Conservation (phyloP, 1,139 yeast species). For the Ashbya aceris region DNA sequence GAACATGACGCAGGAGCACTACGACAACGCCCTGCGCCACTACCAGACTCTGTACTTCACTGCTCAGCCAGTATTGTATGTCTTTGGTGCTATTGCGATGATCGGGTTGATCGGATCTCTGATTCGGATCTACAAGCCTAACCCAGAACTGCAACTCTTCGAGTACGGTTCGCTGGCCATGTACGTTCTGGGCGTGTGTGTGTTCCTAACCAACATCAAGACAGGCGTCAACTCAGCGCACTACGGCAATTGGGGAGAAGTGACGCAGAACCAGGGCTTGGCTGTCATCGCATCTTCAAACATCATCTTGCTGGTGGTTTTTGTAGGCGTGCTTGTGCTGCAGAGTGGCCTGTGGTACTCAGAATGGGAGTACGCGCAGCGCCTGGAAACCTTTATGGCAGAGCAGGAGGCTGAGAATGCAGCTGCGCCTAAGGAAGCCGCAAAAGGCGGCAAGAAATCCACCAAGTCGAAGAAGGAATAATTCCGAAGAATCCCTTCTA, state of each 20-base stretch:
- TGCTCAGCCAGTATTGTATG: constrained; percentile 50
- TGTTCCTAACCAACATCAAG: constrained; percentile 78
- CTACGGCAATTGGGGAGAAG: constrained; percentile 86
- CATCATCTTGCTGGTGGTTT: constrained; percentile 60
- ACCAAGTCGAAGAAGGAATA: constrained; percentile 7
- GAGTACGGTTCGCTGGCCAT: constrained; percentile 80
- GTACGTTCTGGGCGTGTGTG: constrained; percentile 59
- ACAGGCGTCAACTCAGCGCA: constrained; percentile 68
- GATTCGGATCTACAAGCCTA: constrained; percentile 76
- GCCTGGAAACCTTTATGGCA: constrained; percentile 43
- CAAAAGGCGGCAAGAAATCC: constrained; percentile 1
- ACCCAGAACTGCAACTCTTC: constrained; percentile 72
- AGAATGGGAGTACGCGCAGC: constrained; percentile 56
- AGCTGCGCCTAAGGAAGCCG: constrained; percentile 5
- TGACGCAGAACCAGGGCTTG: constrained; percentile 73
- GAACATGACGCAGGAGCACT: constrained; percentile 43
- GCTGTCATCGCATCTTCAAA: constrained; percentile 89
- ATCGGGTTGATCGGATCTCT: constrained; percentile 67
- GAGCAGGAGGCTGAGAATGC: constrained; percentile 27
- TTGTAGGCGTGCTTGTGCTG: constrained; percentile 69
- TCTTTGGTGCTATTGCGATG: constrained; percentile 34
- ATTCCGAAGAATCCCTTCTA: not conserved
- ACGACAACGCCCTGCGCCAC: constrained; percentile 57
- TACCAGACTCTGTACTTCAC: constrained; percentile 50
- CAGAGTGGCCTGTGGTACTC: constrained; percentile 92